phyloP scores from a whole-genome alignment of 768 basidiomycete genomes.

The Punctularia strigosozonata region DNA sequence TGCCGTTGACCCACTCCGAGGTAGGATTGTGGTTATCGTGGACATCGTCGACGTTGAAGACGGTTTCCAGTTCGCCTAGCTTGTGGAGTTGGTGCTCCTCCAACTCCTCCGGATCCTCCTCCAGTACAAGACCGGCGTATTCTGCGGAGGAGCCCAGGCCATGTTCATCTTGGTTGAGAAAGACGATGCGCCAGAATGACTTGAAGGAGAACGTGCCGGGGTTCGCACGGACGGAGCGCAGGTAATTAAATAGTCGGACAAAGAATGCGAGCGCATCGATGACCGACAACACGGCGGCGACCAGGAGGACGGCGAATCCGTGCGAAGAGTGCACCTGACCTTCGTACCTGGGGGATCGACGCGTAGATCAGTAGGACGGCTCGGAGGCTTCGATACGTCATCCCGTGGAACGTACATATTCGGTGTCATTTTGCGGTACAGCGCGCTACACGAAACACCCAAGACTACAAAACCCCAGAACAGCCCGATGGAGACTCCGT shows the following conservation, averaged over 20 bases:
- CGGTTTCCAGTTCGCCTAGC: slow-evolving; percentile 34
- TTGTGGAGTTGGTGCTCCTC: slow-evolving; percentile 34
- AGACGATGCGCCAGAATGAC: slow-evolving; percentile 43
- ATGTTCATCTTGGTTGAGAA: slow-evolving; percentile 35
- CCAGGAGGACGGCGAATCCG: slow-evolving; percentile 43
- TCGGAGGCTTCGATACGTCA: slow-evolving; percentile 4
- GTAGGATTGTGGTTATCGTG: slow-evolving; percentile 32
- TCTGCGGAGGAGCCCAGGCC: slow-evolving; percentile 31
- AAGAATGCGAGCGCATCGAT: slow-evolving; percentile 43
- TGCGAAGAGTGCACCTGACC: slow-evolving; percentile 47
- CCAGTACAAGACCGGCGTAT: slow-evolving; percentile 44
- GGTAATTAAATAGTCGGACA: slow-evolving; percentile 38
- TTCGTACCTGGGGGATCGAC: slow-evolving; percentile 61
- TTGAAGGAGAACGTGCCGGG: slow-evolving; percentile 33
- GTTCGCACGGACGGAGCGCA: slow-evolving; percentile 19
- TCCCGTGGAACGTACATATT: slow-evolving; percentile 51
- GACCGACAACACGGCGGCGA: slow-evolving; percentile 32
- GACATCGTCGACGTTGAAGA: slow-evolving; percentile 23
- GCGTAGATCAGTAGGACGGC: no score
- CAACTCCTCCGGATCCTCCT: slow-evolving; percentile 46
- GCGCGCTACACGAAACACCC: slow-evolving; percentile 53
- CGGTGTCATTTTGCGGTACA: slow-evolving; percentile 73
- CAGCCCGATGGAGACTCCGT: slow-evolving; percentile 39
- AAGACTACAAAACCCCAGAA: slow-evolving; percentile 55
- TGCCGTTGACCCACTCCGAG: no score